These are phyloP conservation scores for Esteya vermicola DNA, from an alignment of 2,329 filamentous ascomycete genomes.

Conservation along the genomic window DNA sequence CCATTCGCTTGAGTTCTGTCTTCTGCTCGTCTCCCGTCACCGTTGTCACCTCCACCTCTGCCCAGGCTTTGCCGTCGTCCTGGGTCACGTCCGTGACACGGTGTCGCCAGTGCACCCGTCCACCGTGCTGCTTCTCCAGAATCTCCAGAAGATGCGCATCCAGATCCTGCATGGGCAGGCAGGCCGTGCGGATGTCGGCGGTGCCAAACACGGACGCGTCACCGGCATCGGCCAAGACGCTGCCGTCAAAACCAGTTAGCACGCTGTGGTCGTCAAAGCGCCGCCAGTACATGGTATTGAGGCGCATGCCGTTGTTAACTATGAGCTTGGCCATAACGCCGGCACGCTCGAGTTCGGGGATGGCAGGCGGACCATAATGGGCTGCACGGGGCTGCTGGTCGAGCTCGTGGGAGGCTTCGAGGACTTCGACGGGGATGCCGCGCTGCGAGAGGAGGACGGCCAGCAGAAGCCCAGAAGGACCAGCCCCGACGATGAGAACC, in stretches of 20 bases:
- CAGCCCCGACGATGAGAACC: conserved; percentile 34
- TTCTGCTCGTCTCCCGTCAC: conserved; percentile 9
- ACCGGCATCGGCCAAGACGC: conserved; percentile 20
- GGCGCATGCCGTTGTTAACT: conserved; percentile 22
- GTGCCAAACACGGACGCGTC: conserved; percentile 10
- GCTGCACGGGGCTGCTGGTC: conserved; percentile 48
- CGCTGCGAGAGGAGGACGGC: conserved; percentile 37
- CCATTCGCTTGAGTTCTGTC: conserved; percentile 15
- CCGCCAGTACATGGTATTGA: conserved; percentile 26
- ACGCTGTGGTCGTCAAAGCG: conserved; percentile 18
- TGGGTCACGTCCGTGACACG: conserved; percentile 31
- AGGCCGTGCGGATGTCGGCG: conserved; percentile 24
- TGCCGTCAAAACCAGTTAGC: conserved; percentile 22
- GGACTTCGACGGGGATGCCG: conserved; percentile 34
- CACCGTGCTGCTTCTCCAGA: conserved; percentile 19
- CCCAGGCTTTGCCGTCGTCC: conserved; percentile 28
- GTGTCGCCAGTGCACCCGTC: conserved; percentile 29
- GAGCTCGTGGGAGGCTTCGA: conserved; percentile 39
- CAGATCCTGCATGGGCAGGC: conserved; percentile 26
- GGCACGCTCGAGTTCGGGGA: conserved; percentile 42
- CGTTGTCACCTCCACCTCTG: conserved; percentile 24
- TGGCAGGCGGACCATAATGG: conserved; percentile 44
- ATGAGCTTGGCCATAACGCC: conserved; percentile 36
- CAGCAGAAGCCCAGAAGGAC: conserved; percentile 33
- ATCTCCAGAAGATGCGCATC: conserved; percentile 28